Evolutionary conservation across 164 flowering plant genomes (phyloP).

Genomic region (Vitis labrusca): DNA sequence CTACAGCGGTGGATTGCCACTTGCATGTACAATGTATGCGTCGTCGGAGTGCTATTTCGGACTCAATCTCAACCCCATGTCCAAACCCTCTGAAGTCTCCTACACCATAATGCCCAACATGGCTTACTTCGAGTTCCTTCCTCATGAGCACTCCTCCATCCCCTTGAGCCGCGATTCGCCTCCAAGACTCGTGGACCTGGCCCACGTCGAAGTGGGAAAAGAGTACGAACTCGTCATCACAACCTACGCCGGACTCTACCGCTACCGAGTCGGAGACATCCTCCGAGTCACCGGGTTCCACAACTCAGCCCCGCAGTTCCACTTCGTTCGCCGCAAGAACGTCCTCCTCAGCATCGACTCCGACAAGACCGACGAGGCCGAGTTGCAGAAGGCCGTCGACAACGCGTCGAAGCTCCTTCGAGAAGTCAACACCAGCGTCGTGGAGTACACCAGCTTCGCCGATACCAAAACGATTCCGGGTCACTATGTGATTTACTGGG

Average conservation of each 20-base stretch:
- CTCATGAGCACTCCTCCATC: conserved; percentile 22
- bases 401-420: conserved; percentile 39
- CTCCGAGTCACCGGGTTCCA: conserved; percentile 71
- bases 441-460: conserved; percentile 63
- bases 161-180: conserved; percentile 18
- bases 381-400: conserved; percentile 50
- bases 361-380: conserved; percentile 61
- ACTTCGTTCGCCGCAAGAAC: conserved; percentile 58
- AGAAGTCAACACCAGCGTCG: conserved; percentile 39
- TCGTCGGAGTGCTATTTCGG: conserved; percentile 66
- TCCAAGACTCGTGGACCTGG: conserved; percentile 47
- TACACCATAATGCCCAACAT: conserved; percentile 76
- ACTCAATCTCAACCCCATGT: conserved; percentile 58
- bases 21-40: conserved; percentile 64
- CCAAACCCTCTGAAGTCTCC: conserved; percentile 55
- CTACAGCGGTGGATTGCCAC: conserved; percentile 58
- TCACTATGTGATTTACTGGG: conserved; percentile 69
- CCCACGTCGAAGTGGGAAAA: conserved; percentile 47
- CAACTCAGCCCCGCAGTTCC: conserved; percentile 71
- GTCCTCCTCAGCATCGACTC: conserved; percentile 59
- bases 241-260: conserved; percentile 54
- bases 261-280: conserved; percentile 70
- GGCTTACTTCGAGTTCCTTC: conserved; percentile 71
- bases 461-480: conserved; percentile 62
- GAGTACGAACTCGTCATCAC: conserved; percentile 67